Evolutionary conservation across 345 rosid species (phyloP).

Genomic region (Brassica napus): DNA sequence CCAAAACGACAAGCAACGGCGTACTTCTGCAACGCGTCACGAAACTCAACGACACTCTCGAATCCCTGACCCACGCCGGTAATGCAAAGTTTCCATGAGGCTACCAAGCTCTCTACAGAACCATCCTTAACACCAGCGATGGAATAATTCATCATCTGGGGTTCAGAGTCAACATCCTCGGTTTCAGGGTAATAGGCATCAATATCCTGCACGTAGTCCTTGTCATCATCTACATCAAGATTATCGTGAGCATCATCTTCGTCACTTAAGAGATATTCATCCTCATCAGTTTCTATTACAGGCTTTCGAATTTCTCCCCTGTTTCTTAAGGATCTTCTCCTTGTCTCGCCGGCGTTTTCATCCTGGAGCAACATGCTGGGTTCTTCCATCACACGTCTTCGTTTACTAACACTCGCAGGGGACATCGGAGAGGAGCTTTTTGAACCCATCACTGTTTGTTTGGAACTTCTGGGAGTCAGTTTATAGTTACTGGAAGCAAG

Average conservation of each 20-base stretch:
- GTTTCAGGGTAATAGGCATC: slow-evolving; percentile 33
- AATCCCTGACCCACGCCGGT: slow-evolving; percentile 93
- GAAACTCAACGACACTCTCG: slow-evolving; percentile 68
- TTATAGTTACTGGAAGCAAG: slow-evolving; percentile 24
- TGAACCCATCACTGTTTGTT: slow-evolving; percentile 8
- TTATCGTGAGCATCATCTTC: slow-evolving; percentile 28
- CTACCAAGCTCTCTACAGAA: slow-evolving; percentile 51
- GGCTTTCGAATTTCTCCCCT: slow-evolving; percentile 33
- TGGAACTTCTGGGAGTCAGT: slow-evolving; percentile 33
- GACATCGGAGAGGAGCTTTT: slow-evolving; percentile 21
- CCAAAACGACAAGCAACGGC: slow-evolving; percentile 81
- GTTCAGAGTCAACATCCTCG: slow-evolving; percentile 25
- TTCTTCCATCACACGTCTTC: slow-evolving; percentile 64
- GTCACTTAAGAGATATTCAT: slow-evolving; percentile 32
- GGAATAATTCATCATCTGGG: slow-evolving; percentile 26
- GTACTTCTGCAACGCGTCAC: slow-evolving; percentile 80
- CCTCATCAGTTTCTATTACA: slow-evolving; percentile 41
- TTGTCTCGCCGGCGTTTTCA: slow-evolving; percentile 41
- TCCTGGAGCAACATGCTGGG: slow-evolving; percentile 41
- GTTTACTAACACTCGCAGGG: slow-evolving; percentile 78
- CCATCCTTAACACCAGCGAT: slow-evolving; percentile 33
- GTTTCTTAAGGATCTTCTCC: slow-evolving; percentile 44
- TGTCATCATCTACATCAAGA: slow-evolving; percentile 23
- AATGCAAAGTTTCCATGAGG: slow-evolving; percentile 78
- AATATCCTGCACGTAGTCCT: slow-evolving; percentile 23